phyloP scores from a whole-genome alignment of 805 yeast species.

The Saccharomycopsis sp. region DNA sequence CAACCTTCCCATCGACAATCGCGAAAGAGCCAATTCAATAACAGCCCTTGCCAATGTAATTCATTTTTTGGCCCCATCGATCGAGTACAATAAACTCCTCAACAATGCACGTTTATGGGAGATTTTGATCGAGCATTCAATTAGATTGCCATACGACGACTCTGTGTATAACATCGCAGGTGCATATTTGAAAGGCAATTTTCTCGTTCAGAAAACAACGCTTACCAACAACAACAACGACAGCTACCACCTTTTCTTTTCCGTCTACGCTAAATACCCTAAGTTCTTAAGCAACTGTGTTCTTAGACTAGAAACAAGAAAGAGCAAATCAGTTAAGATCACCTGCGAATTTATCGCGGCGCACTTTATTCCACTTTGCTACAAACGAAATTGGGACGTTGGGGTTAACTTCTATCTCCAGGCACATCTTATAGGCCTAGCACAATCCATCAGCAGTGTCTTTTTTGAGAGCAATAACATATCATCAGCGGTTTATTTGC shows the following conservation, averaged over 20 bases:
- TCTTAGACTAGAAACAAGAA: background rate
- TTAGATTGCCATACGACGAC: slow-evolving; percentile 8
- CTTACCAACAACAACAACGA: slow-evolving; percentile 9
- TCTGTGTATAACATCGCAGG: slow-evolving; percentile 10
- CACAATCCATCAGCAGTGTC: background rate
- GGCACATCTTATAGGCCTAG: background rate
- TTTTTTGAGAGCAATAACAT: background rate
- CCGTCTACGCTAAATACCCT: slow-evolving; percentile 1
- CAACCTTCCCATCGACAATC: background rate
- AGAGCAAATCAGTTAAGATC: background rate
- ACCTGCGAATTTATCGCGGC: slow-evolving; percentile 7
- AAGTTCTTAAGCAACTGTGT: background rate
- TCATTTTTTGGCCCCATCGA: background rate
- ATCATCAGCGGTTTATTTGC: background rate
- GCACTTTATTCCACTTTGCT: slow-evolving; percentile 3
- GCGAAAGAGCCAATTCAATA: background rate
- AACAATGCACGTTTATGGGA: background rate
- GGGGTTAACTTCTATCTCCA: background rate
- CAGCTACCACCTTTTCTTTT: slow-evolving; percentile 3
- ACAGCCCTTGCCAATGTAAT: slow-evolving; percentile 1
- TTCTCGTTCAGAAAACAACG: slow-evolving; percentile 12
- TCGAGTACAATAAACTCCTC: background rate
- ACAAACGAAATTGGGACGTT: background rate
- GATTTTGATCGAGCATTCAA: background rate
- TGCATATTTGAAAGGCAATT: slow-evolving; percentile 17